Percentiles rank a stretch among this genome's conserved stretches.
Evolutionary conservation across 73 alveolate genomes (phyloP).

Genomic region (Stentor coeruleus): DNA sequence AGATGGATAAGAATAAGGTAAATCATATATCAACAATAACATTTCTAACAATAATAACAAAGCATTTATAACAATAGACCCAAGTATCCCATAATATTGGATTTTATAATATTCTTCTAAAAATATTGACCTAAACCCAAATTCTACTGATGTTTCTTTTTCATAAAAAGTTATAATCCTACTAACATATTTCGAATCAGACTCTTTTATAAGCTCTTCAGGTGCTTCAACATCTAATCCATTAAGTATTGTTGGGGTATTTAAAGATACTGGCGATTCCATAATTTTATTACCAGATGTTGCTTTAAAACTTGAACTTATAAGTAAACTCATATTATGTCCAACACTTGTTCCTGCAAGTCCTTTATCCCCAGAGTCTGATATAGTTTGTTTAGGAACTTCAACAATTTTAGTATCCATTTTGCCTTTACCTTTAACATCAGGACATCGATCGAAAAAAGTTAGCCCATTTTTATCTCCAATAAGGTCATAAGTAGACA

Average conservation of each 20-base stretch:
- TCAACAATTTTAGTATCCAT: neutral
- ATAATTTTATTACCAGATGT: neutral
- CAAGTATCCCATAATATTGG: neutral
- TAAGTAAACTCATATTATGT: neutral
- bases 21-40: neutral
- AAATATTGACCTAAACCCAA: neutral
- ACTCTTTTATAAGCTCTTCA: neutral
- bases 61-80: neutral
- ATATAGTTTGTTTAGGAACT: slow-evolving; percentile 50
- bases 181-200: neutral
- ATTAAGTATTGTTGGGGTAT: neutral
- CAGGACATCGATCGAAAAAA: neutral
- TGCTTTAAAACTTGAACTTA: neutral
- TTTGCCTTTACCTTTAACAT: slow-evolving; percentile 27
- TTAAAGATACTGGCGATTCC: neutral
- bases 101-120: neutral
- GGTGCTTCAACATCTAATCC: neutral
- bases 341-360: neutral
- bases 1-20: neutral
- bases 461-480: neutral
- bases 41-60: neutral
- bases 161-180: neutral
- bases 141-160: neutral
- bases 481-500: neutral
- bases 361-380: neutral